These are phyloP conservation scores for Cladobotryum protrusum DNA, from an alignment of 2,329 filamentous ascomycete genomes.

Conservation along the genomic window DNA sequence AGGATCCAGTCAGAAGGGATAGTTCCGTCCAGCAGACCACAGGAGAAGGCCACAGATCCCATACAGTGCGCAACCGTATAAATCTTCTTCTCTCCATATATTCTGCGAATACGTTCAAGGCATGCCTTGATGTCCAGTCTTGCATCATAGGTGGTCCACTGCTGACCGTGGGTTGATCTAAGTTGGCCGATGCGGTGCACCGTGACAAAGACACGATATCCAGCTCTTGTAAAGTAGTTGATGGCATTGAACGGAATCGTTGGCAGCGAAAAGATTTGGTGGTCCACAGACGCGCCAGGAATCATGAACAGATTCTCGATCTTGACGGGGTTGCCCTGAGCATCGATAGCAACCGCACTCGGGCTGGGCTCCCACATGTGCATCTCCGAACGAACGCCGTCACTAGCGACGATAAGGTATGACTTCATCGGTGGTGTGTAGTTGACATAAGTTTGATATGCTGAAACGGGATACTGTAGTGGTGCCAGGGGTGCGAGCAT, in stretches of 20 bases:
- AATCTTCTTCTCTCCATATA: constrained; percentile 32
- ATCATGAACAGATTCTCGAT: constrained; percentile 52
- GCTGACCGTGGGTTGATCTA: constrained; percentile 40
- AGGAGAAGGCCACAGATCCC: constrained; percentile 52
- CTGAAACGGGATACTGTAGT: constrained; percentile 48
- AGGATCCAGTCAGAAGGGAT: constrained; percentile 51
- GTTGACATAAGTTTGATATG: constrained; percentile 47
- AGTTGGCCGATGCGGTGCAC: constrained; percentile 53
- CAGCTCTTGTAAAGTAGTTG: constrained; percentile 55
- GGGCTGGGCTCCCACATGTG: constrained; percentile 52
- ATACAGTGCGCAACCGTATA: constrained; percentile 59
- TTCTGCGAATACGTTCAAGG: constrained; percentile 44
- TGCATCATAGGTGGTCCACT: constrained; percentile 55
- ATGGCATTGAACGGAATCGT: constrained; percentile 58
- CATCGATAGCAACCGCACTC: constrained; percentile 24
- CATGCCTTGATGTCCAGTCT: constrained; percentile 53
- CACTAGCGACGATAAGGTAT: constrained; percentile 42
- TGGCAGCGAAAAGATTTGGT: constrained; percentile 56
- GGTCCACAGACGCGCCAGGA: constrained; percentile 56
- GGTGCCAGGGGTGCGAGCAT: constrained; percentile 49
- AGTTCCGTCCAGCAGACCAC: constrained; percentile 56
- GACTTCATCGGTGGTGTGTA: constrained; percentile 39
- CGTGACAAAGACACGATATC: constrained; percentile 53
- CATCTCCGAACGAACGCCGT: constrained; percentile 47
- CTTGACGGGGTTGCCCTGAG: constrained; percentile 3